phyloP scores from a whole-genome alignment of 148 eudicot species.

The Camellia sinensis region DNA sequence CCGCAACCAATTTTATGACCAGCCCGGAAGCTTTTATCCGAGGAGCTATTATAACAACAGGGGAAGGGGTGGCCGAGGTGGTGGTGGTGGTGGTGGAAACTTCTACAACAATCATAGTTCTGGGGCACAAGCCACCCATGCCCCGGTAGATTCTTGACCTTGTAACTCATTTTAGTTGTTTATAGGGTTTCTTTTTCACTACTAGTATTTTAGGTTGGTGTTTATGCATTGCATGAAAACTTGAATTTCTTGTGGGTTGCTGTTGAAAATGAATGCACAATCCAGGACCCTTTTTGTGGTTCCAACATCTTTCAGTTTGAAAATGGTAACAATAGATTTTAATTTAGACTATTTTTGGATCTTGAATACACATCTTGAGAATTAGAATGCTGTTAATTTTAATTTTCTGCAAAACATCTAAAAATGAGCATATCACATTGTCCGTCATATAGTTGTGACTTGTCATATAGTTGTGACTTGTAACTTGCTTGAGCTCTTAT shows the following conservation, averaged over 20 bases:
- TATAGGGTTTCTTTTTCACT: background rate
- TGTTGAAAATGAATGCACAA: conserved; percentile 12
- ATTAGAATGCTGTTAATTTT: no score
- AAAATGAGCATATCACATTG: no score
- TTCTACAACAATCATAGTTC: conserved; percentile 36
- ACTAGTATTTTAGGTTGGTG: background rate
- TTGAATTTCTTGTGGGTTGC: conserved; percentile 4
- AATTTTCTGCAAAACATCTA: no score
- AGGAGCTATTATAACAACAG: conserved; percentile 43
- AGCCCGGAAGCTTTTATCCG: conserved; percentile 48
- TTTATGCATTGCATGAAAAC: background rate
- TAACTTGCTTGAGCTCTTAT: no score
- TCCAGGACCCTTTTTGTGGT: background rate
- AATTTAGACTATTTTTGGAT: background rate
- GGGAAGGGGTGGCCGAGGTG: conserved; percentile 38
- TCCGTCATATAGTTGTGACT: no score
- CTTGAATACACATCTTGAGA: no score
- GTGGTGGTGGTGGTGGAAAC: conserved; percentile 31
- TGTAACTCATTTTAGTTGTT: conserved; percentile 6
- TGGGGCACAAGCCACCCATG: conserved; percentile 31
- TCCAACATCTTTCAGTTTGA: background rate
- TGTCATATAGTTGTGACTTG: no score
- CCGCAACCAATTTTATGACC: conserved; percentile 60
- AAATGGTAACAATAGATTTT: conserved; percentile 1
- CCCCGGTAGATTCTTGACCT: conserved; percentile 16